A percentile compares a stretch with the other conserved stretches of the same genome.
phyloP scores from a whole-genome alignment of 805 yeast genomes.

The Schwanniomyces pseudopolymorphus region DNA sequence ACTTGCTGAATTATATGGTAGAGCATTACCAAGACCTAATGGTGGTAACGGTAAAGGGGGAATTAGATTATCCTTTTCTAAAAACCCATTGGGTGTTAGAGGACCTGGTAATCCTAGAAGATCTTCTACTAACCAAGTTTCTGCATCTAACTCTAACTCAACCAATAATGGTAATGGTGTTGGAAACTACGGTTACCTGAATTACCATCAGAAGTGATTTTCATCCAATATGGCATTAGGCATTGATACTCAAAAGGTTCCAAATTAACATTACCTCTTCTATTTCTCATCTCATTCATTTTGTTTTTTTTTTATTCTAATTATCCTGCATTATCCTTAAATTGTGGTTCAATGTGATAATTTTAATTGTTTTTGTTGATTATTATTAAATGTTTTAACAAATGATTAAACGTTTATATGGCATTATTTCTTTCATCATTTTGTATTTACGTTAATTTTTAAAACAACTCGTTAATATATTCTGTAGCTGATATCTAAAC shows the following conservation, averaged over 20 bases:
- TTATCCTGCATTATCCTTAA: slow-evolving; percentile 7
- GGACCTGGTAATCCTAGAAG: slow-evolving; percentile 56
- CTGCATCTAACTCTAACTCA: slow-evolving; percentile 11
- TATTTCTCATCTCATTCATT: slow-evolving; percentile 6
- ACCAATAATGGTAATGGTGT: slow-evolving; percentile 19
- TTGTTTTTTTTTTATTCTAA: slow-evolving; percentile 12
- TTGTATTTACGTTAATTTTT: neutral
- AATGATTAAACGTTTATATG: slow-evolving; percentile 3
- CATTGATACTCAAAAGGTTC: neutral
- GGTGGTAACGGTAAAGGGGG: slow-evolving; percentile 83
- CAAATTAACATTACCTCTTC: neutral
- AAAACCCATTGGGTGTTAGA: slow-evolving; percentile 95
- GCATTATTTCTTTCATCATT: slow-evolving; percentile 2
- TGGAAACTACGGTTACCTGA: slow-evolving; percentile 38
- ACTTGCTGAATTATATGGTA: slow-evolving; percentile 88
- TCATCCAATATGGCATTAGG: neutral
- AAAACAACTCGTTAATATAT: neutral
- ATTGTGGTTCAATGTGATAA: slow-evolving; percentile 2
- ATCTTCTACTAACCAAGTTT: slow-evolving; percentile 29
- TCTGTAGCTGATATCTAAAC: neutral
- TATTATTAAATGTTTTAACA: neutral
- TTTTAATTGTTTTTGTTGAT: slow-evolving; percentile 1
- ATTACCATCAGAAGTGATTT: slow-evolving; percentile 21
- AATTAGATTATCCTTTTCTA: slow-evolving; percentile 87
- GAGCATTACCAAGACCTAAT: slow-evolving; percentile 81